Conservation (phyloP, 495 filamentous ascomycete species). For the Usnea hakonensis region DNA sequence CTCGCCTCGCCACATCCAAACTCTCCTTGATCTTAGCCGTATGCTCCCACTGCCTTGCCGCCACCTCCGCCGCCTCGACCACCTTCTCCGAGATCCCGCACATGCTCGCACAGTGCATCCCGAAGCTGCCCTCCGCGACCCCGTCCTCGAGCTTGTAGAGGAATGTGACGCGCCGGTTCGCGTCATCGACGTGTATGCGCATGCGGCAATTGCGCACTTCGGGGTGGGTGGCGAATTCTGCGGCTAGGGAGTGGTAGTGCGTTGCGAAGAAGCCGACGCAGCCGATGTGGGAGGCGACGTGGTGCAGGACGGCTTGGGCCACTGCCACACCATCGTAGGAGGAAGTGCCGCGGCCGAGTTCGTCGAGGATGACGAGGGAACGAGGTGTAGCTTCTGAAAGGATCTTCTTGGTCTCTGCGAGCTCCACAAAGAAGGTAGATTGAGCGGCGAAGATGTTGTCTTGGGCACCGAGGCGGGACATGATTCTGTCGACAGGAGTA, state of each 20-base stretch:
- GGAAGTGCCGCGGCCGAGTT: constrained; percentile 88
- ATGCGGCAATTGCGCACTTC: constrained; percentile 81
- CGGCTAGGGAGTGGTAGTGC: constrained; percentile 89
- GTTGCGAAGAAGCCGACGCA: constrained; percentile 97
- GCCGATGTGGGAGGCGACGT: constrained; percentile 87
- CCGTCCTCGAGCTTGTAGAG: constrained; percentile 92
- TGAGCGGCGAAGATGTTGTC: constrained; percentile 99
- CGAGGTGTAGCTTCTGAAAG: constrained; percentile 89
- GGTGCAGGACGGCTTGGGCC: constrained; percentile 91
- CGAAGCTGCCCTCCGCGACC: constrained; percentile 94
- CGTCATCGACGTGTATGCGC: constrained; percentile 91
- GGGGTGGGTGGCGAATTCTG: constrained; percentile 81
- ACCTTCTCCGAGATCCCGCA: constrained; percentile 83
- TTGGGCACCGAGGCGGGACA: constrained; percentile 96
- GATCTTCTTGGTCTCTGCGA: constrained; percentile 98
- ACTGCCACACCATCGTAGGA: constrained; percentile 96
- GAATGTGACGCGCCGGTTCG: constrained; percentile 74
- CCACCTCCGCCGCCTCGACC: constrained; percentile 77
- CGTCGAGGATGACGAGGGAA: constrained; percentile 94
- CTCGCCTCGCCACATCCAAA: constrained; percentile 67
- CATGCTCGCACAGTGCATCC: constrained; percentile 99
- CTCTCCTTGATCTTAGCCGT: constrained; percentile 84
- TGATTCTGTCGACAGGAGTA: constrained; percentile 93
- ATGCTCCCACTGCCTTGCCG: constrained; percentile 94
- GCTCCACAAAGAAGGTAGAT: constrained; percentile 96